Evolutionary conservation across 2,329 filamentous ascomycete genomes (phyloP), one percentile per base, ranked within the genome.

Genomic region (Fonsecaea multimorphosa): DNA sequence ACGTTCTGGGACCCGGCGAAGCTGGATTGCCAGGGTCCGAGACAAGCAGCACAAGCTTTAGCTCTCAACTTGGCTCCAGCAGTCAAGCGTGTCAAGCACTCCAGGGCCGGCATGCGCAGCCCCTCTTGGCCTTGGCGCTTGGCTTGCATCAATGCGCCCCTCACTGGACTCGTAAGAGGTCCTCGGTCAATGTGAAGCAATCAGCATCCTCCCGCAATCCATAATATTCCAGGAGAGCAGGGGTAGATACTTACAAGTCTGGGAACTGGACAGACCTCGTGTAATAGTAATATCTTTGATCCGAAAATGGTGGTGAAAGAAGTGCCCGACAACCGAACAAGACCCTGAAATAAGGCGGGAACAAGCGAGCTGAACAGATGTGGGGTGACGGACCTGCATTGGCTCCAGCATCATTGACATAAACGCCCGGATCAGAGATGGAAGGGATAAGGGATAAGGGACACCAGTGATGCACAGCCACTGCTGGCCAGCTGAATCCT

Each of bases 351-450:
- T n/a, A 22, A 49, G 44, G 31, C 58, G 44, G 58, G 51, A 44
- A 24, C 61, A 64, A 64, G 61, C 61, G 34, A 64, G 61, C 61
- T 63, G 58, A 61, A 46, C 12, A 34, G 19, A n/a, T 24, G 56
- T 46, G 56, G 38, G 56, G 36, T 46, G 24, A 38, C 29, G 58
- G 58, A 61, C 58, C 58, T 61, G 58, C 58, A 61, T 61, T 40
- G 58, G 58, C 32, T 55, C 36, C n/a, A 27, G 19, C 29, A 36
- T 53, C 49, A 55, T 46, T 55, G 49, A 55, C n/a, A 31, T n/a
- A 34, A 40, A 27, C n/a, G 19, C 44, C 22, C 19, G 7, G 56
- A 58, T 58, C 56, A 44, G 38, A 32, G 56, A 58, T 44, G 40
- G 40, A 38, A 52, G 29, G 32, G 56, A 49, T 31, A 31, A 31